These are phyloP conservation scores for Arthroderma sp. DNA, from an alignment of 2,329 filamentous ascomycete genomes.

Conservation along the genomic window DNA sequence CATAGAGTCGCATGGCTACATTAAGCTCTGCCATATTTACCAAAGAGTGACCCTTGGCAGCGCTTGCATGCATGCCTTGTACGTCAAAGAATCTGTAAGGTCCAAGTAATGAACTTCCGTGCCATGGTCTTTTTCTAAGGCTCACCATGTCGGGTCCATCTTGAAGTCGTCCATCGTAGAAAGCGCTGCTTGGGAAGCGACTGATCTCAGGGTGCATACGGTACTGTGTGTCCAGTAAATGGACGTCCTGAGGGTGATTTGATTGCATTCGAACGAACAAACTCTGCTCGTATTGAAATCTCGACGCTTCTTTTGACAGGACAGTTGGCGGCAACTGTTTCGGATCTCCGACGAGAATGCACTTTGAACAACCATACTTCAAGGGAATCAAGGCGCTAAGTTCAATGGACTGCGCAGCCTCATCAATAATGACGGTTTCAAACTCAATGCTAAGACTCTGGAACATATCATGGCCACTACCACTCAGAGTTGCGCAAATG, in stretches of 20 bases:
- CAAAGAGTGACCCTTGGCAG: conserved; percentile 74
- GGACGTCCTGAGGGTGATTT: conserved; percentile 75
- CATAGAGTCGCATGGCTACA: conserved; percentile 73
- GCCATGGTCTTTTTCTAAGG: conserved; percentile 72
- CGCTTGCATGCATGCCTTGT: conserved; percentile 68
- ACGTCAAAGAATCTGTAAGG: conserved; percentile 98
- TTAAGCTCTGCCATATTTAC: conserved; percentile 80
- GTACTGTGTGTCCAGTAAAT: conserved; percentile 94
- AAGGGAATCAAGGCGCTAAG: conserved; percentile 90
- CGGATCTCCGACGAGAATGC: conserved; percentile 91
- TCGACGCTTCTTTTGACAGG: conserved; percentile 79
- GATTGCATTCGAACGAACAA: conserved; percentile 96
- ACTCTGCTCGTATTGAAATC: conserved; percentile 93
- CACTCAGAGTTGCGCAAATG: conserved; percentile 87
- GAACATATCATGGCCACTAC: conserved; percentile 95
- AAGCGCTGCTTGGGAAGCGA: conserved; percentile 73
- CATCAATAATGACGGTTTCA: conserved; percentile 95
- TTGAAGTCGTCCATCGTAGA: conserved; percentile 78
- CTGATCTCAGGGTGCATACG: conserved; percentile 99
- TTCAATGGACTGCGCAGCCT: conserved; percentile 96
- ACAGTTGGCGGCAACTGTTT: conserved; percentile 96
- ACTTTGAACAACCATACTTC: conserved; percentile 94
- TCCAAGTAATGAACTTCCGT: conserved; percentile 63
- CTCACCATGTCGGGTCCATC: conserved; percentile 74
- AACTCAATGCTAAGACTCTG: conserved; percentile 89